Base-by-base conservation (phyloP, 1,139 yeast genomes). In the Arxiozyma slooffiae region DNA sequence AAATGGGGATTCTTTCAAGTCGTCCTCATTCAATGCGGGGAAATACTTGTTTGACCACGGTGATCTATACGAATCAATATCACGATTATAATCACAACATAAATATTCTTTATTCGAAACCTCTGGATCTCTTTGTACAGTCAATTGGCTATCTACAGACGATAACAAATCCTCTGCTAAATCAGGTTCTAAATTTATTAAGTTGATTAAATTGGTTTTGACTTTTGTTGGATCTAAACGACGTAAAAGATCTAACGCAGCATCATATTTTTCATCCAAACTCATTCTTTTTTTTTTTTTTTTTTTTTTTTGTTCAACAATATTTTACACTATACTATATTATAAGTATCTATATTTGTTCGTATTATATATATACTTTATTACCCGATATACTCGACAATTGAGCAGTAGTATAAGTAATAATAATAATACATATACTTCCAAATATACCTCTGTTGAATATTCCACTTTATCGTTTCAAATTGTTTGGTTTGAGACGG, bases 51-150 rank as follows among this genome's bases (percentile, higher is more conserved):
- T 88, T 34, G 89, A 77, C 90, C 94, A 90, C 2, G 98, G 98
- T 0, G 96, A 86, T 59, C 97, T 77, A 70, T 78, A 86, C 36
- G 92, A 82, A 67, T 92, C 97, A 7, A 95, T 92, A 62, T 92
- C 98, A 57, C 98, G 76, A 68, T 92, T 92, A 67, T 90, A 92
- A 66, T 92, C 98, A 69, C 98, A 92, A 50, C 92, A 80, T 55
- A 92, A 74, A 66, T 75, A 92, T 54, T 78, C 77, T 66, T 84
- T 85, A 67, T 51, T 74, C 67, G 41, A 70, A 61, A 53, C 51
- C 30, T 57, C 56, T 18, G 67, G 55, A 66, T 95, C 92, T 44
- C 73, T 74, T 48, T 74, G 67, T 42, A 81, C 72, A 45, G 72
- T 71, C 59, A 92, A 73, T 17, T 98, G 97, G 50, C 85, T 84